phyloP scores from a whole-genome alignment of 257 asterid species.

The Echium plantagineum region DNA sequence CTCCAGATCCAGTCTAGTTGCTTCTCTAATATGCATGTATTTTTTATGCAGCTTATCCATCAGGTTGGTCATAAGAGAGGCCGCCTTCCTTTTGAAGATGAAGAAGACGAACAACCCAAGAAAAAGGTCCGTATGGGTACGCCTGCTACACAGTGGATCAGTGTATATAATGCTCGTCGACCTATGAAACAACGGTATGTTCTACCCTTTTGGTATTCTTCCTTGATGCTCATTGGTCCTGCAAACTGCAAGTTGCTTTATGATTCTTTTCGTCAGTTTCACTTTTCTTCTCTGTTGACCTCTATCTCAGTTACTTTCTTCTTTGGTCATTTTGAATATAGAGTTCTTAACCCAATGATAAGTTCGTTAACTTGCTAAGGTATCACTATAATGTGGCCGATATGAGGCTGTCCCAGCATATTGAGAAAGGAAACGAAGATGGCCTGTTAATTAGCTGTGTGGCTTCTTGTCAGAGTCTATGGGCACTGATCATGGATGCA shows the following conservation, averaged over 20 bases:
- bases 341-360: background rate
- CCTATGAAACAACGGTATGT: slow-evolving; percentile 84
- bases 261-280: background rate
- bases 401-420: slow-evolving; percentile 58
- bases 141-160: slow-evolving; percentile 84
- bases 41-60: slow-evolving; percentile 38
- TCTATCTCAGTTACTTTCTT: background rate
- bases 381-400: slow-evolving; percentile 81
- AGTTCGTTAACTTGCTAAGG: slow-evolving; percentile 45
- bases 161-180: slow-evolving; percentile 66
- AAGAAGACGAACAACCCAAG: slow-evolving; percentile 67
- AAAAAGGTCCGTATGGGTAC: slow-evolving; percentile 68
- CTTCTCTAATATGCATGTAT: slow-evolving; percentile 17
- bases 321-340: background rate
- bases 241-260: background rate
- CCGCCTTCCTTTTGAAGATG: slow-evolving; percentile 49
- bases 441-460: slow-evolving; percentile 60
- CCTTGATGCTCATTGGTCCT: background rate
- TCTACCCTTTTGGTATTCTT: background rate
- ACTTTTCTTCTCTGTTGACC: background rate
- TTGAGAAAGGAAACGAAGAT: slow-evolving; percentile 66
- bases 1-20: background rate
- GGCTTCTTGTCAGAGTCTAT: slow-evolving; percentile 52
- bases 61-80: slow-evolving; percentile 81
- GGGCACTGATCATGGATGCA: slow-evolving; percentile 89